Base-by-base conservation (phyloP, 1,284 basidiomycete genomes). In the Boletellus deceptivus region DNA sequence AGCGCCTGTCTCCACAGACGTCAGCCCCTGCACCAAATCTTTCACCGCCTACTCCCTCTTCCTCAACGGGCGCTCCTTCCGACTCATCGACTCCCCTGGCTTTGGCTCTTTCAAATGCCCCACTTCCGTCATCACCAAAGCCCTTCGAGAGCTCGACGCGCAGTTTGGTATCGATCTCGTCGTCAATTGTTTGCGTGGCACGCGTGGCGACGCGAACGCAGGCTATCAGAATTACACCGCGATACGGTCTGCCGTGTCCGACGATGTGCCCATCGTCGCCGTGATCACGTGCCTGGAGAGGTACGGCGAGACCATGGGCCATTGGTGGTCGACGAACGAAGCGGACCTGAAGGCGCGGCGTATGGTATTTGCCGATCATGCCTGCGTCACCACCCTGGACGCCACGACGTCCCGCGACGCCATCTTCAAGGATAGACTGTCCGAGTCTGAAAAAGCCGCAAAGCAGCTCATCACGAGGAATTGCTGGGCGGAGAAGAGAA, bases 321-420 rank as follows among this genome's bases (percentile, higher is more conserved):
- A 63, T 14, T 68, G 66, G 66, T 70, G 67, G 69, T 49, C 48
- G 34, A 57, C 50, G 31, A 68, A 68, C 53, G 53, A 67, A 37
- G 60, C 52, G 8, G 59, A 64, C 49, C 37, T 64, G 25, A 64
- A 68, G 43, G 55, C 52, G 16, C 45, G 62, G 14, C 54, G 63
- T 10, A 62, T 59, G 59, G 53, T 54, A 1, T 69, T 70, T 37
- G 58, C 59, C 0, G 63, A 58, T 14, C 59, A 68, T 35, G 69
- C 62, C 27, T 65, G 63, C 17, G 63, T 65, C 31, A 67, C 63
- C 7, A 65, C 63, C 1, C 42, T 68, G 49, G 60, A 63, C 16
- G 33, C 58, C 25, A 51, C 51, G 44, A 50, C 43, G 6, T 46
- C 53, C 11, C 46, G 46, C 47, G 62, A 65, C 24, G 24, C 37